A percentile compares a stretch with the other conserved stretches of the same genome.
phyloP scores from a whole-genome alignment of 495 filamentous ascomycete species.

The Mytilinidion resinicola region DNA sequence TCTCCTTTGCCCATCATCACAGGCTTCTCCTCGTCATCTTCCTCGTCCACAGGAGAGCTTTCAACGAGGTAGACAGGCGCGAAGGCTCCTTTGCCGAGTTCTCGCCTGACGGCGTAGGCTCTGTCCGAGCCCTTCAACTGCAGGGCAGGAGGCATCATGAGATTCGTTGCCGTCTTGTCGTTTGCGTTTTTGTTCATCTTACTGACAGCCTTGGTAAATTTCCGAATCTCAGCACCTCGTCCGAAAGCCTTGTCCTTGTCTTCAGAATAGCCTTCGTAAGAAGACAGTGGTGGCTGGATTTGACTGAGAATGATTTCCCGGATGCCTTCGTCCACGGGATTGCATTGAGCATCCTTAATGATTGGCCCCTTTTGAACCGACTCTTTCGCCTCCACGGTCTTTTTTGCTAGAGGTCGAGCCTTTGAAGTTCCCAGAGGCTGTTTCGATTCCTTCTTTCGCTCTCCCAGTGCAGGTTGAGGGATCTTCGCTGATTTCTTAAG shows the following conservation, averaged over 20 bases:
- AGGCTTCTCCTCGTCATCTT: conserved; percentile 34
- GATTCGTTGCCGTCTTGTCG: conserved; percentile 52
- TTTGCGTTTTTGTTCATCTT: conserved; percentile 56
- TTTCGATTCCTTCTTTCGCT: conserved; percentile 25
- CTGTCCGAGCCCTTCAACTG: conserved; percentile 56
- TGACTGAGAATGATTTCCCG: conserved; percentile 66
- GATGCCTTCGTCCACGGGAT: conserved; percentile 71
- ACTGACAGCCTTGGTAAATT: conserved; percentile 60
- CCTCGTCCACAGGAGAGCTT: conserved; percentile 45
- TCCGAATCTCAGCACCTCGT: conserved; percentile 66
- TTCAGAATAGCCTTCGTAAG: conserved; percentile 72
- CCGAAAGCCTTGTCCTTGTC: conserved; percentile 52
- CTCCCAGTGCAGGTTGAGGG: conserved; percentile 42
- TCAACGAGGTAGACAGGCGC: conserved; percentile 90
- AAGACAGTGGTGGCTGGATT: conserved; percentile 60
- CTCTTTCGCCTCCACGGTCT: conserved; percentile 17
- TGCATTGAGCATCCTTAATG: conserved; percentile 77
- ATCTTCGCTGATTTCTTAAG: conserved; percentile 36
- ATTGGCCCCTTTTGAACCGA: conserved; percentile 51
- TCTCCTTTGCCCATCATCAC: conserved; percentile 36
- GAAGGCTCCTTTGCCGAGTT: conserved; percentile 88
- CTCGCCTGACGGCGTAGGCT: conserved; percentile 72
- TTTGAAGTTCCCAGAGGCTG: conserved; percentile 12
- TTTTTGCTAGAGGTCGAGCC: conserved; percentile 8
- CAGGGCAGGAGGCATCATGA: conserved; percentile 56